Conservation (phyloP, 768 basidiomycete species). For the Russula abietina region DNA sequence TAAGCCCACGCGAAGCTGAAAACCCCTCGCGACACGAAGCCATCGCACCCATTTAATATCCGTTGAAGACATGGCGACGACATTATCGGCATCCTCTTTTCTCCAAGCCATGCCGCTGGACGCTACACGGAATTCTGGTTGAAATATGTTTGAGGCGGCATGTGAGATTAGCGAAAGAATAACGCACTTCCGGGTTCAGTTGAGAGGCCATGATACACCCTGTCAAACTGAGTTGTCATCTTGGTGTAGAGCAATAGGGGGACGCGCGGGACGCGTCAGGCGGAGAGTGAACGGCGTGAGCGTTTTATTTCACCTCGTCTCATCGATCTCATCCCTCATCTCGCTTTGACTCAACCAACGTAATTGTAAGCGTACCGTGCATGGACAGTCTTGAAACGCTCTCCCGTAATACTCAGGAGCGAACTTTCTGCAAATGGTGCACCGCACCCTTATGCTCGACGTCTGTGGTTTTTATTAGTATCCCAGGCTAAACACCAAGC, state of each 20-base stretch:
- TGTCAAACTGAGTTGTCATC: slow-evolving; percentile 81
- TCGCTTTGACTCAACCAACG: background rate
- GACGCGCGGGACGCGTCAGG: slow-evolving; percentile 19
- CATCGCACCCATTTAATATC: slow-evolving; percentile 89
- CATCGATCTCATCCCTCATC: slow-evolving; percentile 1
- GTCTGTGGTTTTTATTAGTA: slow-evolving; percentile 17
- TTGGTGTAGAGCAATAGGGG: slow-evolving; percentile 22
- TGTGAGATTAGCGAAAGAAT: background rate
- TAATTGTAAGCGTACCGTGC: background rate
- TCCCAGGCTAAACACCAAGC: slow-evolving; percentile 88
- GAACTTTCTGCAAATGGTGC: slow-evolving; percentile 90
- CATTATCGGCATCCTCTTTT: slow-evolving; percentile 57
- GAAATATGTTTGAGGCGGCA: background rate
- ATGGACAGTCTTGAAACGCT: slow-evolving; percentile 60
- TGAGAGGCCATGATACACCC: slow-evolving; percentile 69
- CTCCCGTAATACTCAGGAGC: slow-evolving; percentile 44
- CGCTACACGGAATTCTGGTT: slow-evolving; percentile 79
- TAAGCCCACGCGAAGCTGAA: slow-evolving; percentile 80
- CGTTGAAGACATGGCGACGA: slow-evolving; percentile 54
- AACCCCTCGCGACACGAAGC: slow-evolving; percentile 87
- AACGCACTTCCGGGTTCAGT: slow-evolving; percentile 78
- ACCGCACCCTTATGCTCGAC: slow-evolving; percentile 17
- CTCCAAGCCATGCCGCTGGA: slow-evolving; percentile 94
- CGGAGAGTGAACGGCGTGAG: slow-evolving; percentile 23
- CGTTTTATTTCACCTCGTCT: background rate